Conservation (phyloP, 106 monocot genomes). For the Triglochin maritima region DNA sequence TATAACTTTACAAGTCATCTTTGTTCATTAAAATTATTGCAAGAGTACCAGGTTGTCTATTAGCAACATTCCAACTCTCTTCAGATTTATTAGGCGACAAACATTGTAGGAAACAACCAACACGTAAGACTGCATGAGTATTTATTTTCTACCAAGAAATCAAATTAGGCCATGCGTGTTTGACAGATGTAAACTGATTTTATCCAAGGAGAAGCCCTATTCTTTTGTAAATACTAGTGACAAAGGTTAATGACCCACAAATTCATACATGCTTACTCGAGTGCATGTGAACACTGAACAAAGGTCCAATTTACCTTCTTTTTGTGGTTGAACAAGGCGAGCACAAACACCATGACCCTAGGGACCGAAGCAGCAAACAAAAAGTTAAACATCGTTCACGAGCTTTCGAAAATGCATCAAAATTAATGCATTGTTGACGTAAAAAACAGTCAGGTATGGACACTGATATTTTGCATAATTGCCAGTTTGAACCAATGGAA, state of each 20-base stretch:
- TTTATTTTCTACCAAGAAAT: background rate
- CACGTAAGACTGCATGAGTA: too few species aligned
- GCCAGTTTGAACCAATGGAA: too few species aligned
- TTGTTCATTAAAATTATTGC: too few species aligned
- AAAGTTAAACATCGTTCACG: background rate
- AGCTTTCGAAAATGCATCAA: too few species aligned
- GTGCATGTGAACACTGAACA: background rate
- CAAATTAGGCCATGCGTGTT: background rate
- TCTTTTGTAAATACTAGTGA: background rate
- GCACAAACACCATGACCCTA: slow-evolving; percentile 6
- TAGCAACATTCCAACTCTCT: too few species aligned
- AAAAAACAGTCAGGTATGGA: too few species aligned
- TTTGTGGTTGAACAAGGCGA: slow-evolving; percentile 17
- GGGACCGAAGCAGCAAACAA: slow-evolving; percentile 1
- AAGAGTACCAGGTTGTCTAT: too few species aligned
- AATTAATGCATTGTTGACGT: too few species aligned
- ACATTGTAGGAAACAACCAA: too few species aligned
- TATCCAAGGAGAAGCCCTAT: background rate
- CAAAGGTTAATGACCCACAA: background rate
- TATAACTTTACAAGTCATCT: too few species aligned
- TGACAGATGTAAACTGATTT: background rate
- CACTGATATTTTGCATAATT: too few species aligned
- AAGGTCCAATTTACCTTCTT: slow-evolving; percentile 21
- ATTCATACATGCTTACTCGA: background rate
- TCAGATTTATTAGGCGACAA: too few species aligned